These are phyloP conservation scores for Leishmania amazonensis DNA, from an alignment of 208 protist genomes.

Conservation along the genomic window DNA sequence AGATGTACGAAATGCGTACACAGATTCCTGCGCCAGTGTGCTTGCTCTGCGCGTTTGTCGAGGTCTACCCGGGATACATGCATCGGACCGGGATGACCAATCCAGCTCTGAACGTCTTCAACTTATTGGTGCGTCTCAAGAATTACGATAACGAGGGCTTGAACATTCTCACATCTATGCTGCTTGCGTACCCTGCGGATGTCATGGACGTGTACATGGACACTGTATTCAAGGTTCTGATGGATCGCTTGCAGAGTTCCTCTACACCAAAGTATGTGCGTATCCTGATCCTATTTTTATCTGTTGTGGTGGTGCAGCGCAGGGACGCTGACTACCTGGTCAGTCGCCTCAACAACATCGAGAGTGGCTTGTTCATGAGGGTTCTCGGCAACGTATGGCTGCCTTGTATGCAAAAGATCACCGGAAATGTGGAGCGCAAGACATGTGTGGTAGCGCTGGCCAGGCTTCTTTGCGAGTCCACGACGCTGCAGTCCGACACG, in stretches of 20 bases:
- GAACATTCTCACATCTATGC: conserved; percentile 78
- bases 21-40: conserved; percentile 86
- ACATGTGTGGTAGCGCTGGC: conserved; percentile 80
- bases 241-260: conserved; percentile 68
- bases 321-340: conserved; percentile 69
- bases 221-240: conserved; percentile 62
- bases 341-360: conserved; percentile 59
- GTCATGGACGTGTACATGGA: conserved; percentile 63
- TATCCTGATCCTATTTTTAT: conserved; percentile 91
- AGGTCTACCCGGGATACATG: conserved; percentile 75
- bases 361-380: conserved; percentile 81
- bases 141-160: conserved; percentile 93
- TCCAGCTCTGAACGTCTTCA: conserved; percentile 66
- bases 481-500: conserved; percentile 58
- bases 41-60: conserved; percentile 77
- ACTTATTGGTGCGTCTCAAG: conserved; percentile 74
- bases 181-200: conserved; percentile 73
- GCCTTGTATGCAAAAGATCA: conserved; percentile 84
- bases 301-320: conserved; percentile 60
- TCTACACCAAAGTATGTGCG: conserved; percentile 91
- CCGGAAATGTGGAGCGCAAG: conserved; percentile 81
- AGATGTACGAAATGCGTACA: conserved; percentile 65
- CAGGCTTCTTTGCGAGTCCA: conserved; percentile 68
- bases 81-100: conserved; percentile 53
- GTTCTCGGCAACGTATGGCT: conserved; percentile 82